A percentile compares a stretch with the other conserved stretches of the same genome.
phyloP scores from a whole-genome alignment of 1,139 yeast species.

The Suhomyces wounanorum region DNA sequence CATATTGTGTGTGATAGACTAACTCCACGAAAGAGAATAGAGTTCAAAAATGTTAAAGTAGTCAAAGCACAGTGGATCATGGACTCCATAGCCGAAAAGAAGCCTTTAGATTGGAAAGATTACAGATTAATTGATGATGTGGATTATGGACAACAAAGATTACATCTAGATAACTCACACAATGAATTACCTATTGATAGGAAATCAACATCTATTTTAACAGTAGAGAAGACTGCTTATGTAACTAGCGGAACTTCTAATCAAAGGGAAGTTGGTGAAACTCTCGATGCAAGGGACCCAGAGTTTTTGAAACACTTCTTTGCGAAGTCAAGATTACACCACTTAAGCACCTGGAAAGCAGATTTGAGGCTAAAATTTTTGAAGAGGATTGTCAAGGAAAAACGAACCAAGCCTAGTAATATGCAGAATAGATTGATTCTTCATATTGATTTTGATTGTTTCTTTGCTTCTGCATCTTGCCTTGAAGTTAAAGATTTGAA shows the following conservation, averaged over 20 bases:
- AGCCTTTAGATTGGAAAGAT: conserved; percentile 65
- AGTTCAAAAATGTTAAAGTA: conserved; percentile 69
- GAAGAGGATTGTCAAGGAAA: conserved; percentile 34
- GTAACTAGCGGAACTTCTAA: background rate
- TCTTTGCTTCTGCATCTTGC: conserved; percentile 86
- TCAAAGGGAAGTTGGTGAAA: conserved; percentile 8
- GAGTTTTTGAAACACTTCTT: conserved; percentile 72
- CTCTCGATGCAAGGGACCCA: conserved; percentile 72
- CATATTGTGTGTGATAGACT: conserved; percentile 81
- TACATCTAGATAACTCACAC: conserved; percentile 22
- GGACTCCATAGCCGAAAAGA: conserved; percentile 54
- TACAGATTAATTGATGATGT: conserved; percentile 57
- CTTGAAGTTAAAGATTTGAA: conserved; percentile 57
- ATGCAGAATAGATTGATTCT: conserved; percentile 41
- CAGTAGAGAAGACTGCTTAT: background rate
- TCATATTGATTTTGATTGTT: conserved; percentile 92
- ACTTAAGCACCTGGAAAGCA: conserved; percentile 83
- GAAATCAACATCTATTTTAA: background rate
- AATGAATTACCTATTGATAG: background rate
- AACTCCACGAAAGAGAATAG: conserved; percentile 72
- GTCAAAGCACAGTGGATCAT: conserved; percentile 83
- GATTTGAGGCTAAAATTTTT: conserved; percentile 66
- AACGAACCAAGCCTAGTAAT: conserved; percentile 7
- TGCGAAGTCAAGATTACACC: conserved; percentile 82
- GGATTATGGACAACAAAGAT: conserved; percentile 51